Percentiles rank a stretch among this genome's conserved stretches.
Conservation (phyloP, 306 rosid species). For the Abrus pulchellus region DNA sequence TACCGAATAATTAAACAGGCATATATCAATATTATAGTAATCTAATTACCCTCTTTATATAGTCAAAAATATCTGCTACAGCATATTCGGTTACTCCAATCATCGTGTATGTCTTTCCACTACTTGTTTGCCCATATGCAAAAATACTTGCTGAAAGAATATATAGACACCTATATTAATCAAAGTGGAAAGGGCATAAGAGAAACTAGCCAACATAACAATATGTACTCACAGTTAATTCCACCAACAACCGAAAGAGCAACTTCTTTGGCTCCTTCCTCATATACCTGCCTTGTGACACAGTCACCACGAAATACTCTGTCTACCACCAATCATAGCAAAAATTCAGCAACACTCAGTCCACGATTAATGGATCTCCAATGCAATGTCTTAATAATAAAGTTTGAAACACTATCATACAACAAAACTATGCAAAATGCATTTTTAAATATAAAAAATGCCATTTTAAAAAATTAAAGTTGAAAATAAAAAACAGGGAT, state of each 20-base stretch:
- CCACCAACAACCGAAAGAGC: slow-evolving; percentile 95
- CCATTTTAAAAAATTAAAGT: neutral
- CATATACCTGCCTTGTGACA: slow-evolving; percentile 86
- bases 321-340: slow-evolving; percentile 63
- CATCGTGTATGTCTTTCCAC: slow-evolving; percentile 99
- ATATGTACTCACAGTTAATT: slow-evolving; percentile 83
- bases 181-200: slow-evolving; percentile 28
- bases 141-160: slow-evolving; percentile 85
- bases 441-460: slow-evolving; percentile 17
- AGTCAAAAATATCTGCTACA: slow-evolving; percentile 91
- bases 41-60: slow-evolving; percentile 74
- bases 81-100: slow-evolving; percentile 90
- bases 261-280: slow-evolving; percentile 88
- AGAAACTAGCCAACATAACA: slow-evolving; percentile 46
- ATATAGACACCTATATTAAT: slow-evolving; percentile 43
- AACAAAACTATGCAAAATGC: slow-evolving; percentile 15
- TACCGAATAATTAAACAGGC: slow-evolving; percentile 30
- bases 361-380: slow-evolving; percentile 9
- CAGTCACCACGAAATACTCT: slow-evolving; percentile 91
- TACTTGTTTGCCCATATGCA: slow-evolving; percentile 99
- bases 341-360: slow-evolving; percentile 45
- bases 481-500: neutral
- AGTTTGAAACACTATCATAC: slow-evolving; percentile 7
- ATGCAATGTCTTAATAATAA: neutral
- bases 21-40: slow-evolving; percentile 13